Base-by-base conservation (phyloP, 2,329 filamentous ascomycete species). In the Ophiostoma fasciatum region DNA sequence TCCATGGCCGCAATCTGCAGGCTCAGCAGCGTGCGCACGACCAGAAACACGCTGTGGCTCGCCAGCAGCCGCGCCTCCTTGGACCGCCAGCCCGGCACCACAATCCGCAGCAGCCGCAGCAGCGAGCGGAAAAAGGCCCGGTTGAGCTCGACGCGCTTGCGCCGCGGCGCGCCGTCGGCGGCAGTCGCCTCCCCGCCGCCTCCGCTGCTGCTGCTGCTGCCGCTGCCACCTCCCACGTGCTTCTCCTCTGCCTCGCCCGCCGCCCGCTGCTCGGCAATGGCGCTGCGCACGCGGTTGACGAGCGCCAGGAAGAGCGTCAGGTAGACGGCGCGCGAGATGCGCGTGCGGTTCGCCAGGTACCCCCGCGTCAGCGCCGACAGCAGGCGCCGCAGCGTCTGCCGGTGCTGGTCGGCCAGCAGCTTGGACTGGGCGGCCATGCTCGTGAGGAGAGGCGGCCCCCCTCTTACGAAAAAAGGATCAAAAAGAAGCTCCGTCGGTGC, bases 1-100 rank as follows among this genome's bases (percentile, higher is more conserved):
- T 98, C 90, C 65, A 98, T 77, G 56, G 94, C 87, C 2, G 90
- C 90, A 17, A 98, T 90, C 57, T 94, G 93, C 49, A 98, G 57
- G 58, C 87, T 94, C 48, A 98, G 85, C 51, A 98, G 62, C 1
- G 90, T 96, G 48, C 90, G 66, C 41, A 94, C 57, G 15, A 98
- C 80, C 46, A 98, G 62, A 54, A 98, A 98, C 49, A 96, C 74
- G 51, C 80, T 94, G 55, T 98, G 90, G 58, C 83, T 92, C 48
- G 88, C 67, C 40, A 98, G 62, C 48, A 98, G 62, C 44, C 87
- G 64, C 22, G 88, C 66, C 63, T 98, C 90, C 55, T 87, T 87
- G 57, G 81, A 93, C 51, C 72, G 71, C 78, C 82, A 92, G 31
- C 85, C 81, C 0, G 90, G 90, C 43, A 98, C 78, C 32, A 92